phyloP scores from a whole-genome alignment of 1,284 basidiomycete genomes.

The Ustilago curta region DNA sequence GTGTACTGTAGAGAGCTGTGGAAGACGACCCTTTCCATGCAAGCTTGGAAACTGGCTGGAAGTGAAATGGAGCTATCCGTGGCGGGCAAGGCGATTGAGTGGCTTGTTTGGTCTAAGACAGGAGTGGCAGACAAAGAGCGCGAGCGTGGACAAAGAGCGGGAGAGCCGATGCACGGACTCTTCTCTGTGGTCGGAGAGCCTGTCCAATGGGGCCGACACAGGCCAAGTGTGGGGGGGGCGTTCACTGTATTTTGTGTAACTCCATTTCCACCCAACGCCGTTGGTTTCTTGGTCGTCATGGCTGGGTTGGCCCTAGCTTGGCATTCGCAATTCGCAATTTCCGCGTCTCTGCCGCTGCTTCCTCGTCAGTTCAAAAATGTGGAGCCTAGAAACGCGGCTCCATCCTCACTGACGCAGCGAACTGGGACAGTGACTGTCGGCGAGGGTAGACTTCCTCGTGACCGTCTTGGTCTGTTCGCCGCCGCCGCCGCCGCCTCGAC shows the following conservation, averaged over 20 bases:
- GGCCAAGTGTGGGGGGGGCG: too few species aligned
- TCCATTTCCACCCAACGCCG: constrained; percentile 31
- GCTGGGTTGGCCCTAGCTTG: constrained; percentile 7
- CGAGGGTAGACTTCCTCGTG: background rate
- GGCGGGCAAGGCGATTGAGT: too few species aligned
- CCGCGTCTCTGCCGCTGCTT: constrained; percentile 12
- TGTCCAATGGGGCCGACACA: constrained; percentile 40
- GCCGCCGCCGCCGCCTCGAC: constrained; percentile 3
- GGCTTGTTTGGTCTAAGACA: too few species aligned
- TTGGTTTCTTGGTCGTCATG: background rate
- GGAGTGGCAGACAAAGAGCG: too few species aligned
- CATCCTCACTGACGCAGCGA: background rate
- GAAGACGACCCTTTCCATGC: too few species aligned
- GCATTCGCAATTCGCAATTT: constrained; percentile 13
- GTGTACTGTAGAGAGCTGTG: too few species aligned
- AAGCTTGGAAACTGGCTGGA: too few species aligned
- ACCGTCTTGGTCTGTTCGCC: constrained; percentile 3
- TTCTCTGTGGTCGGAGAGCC: constrained; percentile 12
- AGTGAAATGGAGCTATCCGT: too few species aligned
- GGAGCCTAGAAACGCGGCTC: background rate
- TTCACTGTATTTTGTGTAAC: constrained; percentile 8
- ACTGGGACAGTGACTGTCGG: too few species aligned
- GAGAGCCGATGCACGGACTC: too few species aligned
- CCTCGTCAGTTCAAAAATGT: constrained; percentile 5
- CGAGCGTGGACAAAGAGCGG: too few species aligned